Conservation (phyloP, 176 grass and related monocot genomes). For the Rhipidocladum racemiflorum region DNA sequence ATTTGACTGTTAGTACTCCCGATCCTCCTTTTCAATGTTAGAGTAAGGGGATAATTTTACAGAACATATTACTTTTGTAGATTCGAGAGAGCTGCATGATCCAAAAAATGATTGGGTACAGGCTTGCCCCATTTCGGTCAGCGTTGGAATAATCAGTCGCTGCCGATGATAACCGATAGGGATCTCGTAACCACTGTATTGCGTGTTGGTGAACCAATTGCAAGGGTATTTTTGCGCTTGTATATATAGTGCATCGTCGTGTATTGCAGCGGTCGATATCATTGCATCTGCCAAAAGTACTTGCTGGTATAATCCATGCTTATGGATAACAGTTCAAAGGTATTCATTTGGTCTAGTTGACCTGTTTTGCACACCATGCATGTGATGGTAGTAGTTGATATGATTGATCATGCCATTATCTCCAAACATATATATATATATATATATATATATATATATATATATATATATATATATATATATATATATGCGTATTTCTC, state of each 20-base stretch:
- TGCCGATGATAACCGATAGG: constrained; percentile 33
- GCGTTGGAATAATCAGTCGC: constrained; percentile 28
- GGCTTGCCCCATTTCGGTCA: background rate
- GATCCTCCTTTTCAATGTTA: background rate
- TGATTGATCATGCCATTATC: background rate
- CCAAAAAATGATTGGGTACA: background rate
- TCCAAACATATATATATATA: background rate
- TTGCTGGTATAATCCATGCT: background rate
- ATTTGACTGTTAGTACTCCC: background rate
- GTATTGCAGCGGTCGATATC: constrained; percentile 13
- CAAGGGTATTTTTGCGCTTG: constrained; percentile 11
- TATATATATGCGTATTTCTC: background rate
- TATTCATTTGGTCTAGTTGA: constrained; percentile 11
- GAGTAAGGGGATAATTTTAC: background rate
- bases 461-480: no score
- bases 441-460: no score
- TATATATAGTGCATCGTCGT: background rate
- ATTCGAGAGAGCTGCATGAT: background rate
- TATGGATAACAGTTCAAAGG: background rate
- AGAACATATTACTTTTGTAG: background rate
- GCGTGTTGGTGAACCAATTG: constrained; percentile 37
- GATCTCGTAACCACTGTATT: constrained; percentile 46
- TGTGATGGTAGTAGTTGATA: background rate
- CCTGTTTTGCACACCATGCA: background rate
- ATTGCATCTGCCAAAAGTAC: background rate